Evolutionary conservation across 352 stramenopile genomes (phyloP).

Genomic region (Pythium vanterpoolii): DNA sequence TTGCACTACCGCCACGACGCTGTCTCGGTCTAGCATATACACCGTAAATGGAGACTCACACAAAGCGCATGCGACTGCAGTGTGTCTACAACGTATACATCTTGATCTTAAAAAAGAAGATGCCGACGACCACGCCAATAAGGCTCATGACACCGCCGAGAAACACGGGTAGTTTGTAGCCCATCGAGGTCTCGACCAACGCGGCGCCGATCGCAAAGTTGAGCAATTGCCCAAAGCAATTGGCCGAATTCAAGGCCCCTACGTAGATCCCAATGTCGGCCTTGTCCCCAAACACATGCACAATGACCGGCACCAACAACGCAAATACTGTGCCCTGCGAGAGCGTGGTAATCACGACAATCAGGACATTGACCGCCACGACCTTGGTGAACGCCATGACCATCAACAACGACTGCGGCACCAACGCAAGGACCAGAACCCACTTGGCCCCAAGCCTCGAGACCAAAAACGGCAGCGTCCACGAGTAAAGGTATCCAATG

Average conservation of each 20-base stretch:
- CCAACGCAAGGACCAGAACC: slow-evolving; percentile 23
- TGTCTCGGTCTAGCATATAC: no score
- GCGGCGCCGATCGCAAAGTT: slow-evolving; percentile 57
- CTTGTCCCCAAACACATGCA: slow-evolving; percentile 56
- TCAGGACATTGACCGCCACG: slow-evolving; percentile 35
- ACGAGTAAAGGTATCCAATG: slow-evolving; percentile 39
- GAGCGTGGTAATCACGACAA: slow-evolving; percentile 44
- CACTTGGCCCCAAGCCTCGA: slow-evolving; percentile 30
- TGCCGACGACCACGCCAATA: slow-evolving; percentile 43
- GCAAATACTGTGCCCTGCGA: slow-evolving; percentile 59
- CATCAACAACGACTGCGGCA: slow-evolving; percentile 51
- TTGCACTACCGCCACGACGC: no score
- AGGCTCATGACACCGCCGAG: slow-evolving; percentile 56
- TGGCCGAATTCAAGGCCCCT: slow-evolving; percentile 68
- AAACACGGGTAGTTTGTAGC: slow-evolving; percentile 55
- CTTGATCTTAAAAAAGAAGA: slow-evolving; percentile 58
- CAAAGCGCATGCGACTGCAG: no score
- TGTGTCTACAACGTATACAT: slow-evolving; percentile 80
- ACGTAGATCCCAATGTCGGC: slow-evolving; percentile 70
- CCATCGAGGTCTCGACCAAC: slow-evolving; percentile 55
- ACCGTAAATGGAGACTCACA: no score
- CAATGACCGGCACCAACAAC: slow-evolving; percentile 65
- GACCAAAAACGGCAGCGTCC: slow-evolving; percentile 37
- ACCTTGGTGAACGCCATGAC: slow-evolving; percentile 41
- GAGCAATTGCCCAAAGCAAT: slow-evolving; percentile 62